A percentile compares a stretch with the other conserved stretches of the same genome.
Conservation (phyloP, 2,329 filamentous ascomycete species). For the Boeremia exigua region DNA sequence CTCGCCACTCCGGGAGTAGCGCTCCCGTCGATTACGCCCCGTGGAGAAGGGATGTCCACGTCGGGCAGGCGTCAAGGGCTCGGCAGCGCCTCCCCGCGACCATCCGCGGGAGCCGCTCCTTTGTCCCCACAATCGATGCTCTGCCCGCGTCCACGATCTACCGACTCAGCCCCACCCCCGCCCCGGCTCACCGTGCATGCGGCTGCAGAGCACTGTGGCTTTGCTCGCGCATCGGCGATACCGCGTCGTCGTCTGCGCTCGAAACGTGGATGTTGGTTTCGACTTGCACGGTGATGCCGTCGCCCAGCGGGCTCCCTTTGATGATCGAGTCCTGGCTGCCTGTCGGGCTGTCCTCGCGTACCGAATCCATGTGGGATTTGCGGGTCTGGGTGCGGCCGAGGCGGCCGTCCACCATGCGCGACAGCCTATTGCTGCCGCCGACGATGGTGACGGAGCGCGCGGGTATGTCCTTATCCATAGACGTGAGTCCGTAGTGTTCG, state of each 20-base stretch:
- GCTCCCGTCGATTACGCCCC: not conserved
- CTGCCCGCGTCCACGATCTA: not conserved
- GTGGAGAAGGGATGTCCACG: not conserved
- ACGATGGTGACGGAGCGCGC: constrained; percentile 46
- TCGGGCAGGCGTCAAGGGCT: not conserved
- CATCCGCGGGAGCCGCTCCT: not conserved
- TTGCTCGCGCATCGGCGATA: not conserved
- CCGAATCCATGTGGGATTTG: constrained; percentile 21
- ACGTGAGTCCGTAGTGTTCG: constrained; percentile 35
- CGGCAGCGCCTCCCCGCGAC: too few relatives aligned
- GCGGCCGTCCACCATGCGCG: constrained; percentile 35
- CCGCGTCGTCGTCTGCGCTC: constrained; percentile 2
- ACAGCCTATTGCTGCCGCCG: constrained; percentile 39
- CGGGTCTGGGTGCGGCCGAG: constrained; percentile 27
- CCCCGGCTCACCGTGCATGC: not conserved
- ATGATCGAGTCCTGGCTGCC: constrained; percentile 46
- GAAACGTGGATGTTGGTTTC: constrained; percentile 25
- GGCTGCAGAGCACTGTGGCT: not conserved
- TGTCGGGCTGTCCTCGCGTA: constrained; percentile 33
- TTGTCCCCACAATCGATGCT: not conserved
- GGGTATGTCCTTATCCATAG: constrained; percentile 37
- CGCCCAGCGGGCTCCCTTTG: constrained; percentile 22
- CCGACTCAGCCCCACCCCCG: not conserved
- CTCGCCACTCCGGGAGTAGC: too few relatives aligned
- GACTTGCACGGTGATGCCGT: constrained; percentile 45